Evolutionary conservation across 805 yeast species (phyloP), one percentile per base, ranked within the genome.

Genomic region (Metschnikowia anglica): DNA sequence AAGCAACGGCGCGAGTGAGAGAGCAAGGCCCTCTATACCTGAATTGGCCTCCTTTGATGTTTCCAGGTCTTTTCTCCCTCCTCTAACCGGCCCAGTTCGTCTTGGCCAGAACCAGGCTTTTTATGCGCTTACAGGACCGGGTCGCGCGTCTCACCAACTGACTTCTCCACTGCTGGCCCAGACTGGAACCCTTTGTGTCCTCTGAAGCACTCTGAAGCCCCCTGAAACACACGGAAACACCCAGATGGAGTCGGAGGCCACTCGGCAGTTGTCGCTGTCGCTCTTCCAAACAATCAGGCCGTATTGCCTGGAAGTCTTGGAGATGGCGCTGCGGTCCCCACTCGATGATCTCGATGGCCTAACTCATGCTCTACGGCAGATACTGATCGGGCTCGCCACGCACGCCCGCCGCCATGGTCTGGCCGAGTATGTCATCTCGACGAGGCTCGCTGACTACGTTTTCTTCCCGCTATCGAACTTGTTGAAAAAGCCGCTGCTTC

Each of bases 381-480:
- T 42, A 23, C 40, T 42, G 38, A 27, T 15, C 41, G 48, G 18
- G 30, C 36, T 28, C 20, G 13, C 23, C 43, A 51, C 9, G 40
- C 39, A 15, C 35, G 39, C 24, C 5, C 21, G 40, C 15, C 28
- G n/a, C 18, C 30, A 12, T 13, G 19, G 19, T 9, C 15, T 6
- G 13, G 29, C 24, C 13, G 40, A 46, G 2, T 68, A 65, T 44
- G 34, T 48, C 2, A 34, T 70, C 2, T 55, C 68, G 2, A 42
- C 60, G 3, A 65, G 59, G 15, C 41, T 70, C 8, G 74, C 73
- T 0, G 74, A 70, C 54, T 70, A 70, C 45, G 54, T 70, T 2
- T 70, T 70, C 46, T 66, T 64, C 38, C 76, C 76, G 2, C 25
- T 70, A 12, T 58, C 73, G 4, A 56, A 50, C 34, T 47, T 67